Conservation (phyloP, 257 asterid species). For the Avicennia marina region DNA sequence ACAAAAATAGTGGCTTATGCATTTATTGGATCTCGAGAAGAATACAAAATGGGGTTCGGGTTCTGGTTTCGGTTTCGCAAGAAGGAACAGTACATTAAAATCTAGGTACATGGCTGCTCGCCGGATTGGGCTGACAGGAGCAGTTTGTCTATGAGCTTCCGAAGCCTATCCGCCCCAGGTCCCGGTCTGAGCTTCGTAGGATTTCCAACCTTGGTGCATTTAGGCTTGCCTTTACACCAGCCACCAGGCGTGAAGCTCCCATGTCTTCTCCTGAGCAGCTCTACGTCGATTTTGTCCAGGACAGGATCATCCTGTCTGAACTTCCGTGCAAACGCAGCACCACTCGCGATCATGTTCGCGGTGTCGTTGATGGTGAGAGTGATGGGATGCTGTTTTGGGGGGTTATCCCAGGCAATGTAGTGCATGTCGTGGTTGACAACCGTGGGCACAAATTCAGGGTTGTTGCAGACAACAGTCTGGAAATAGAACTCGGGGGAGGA, state of each 20-base stretch:
- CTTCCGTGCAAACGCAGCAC: slow-evolving; percentile 79
- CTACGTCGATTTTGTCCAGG: slow-evolving; percentile 51
- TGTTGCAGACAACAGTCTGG: slow-evolving; percentile 66
- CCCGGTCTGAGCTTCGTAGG: slow-evolving; percentile 50
- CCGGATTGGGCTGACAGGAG: slow-evolving; percentile 17
- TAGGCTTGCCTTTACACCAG: slow-evolving; percentile 61
- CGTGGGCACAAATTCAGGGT: slow-evolving; percentile 47
- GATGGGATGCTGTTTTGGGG: slow-evolving; percentile 79
- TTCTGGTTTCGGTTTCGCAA: no score
- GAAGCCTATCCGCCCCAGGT: slow-evolving; percentile 55
- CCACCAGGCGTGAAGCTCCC: slow-evolving; percentile 74
- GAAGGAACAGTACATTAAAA: slow-evolving; percentile 7
- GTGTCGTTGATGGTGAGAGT: slow-evolving; percentile 48
- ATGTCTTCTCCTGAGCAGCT: slow-evolving; percentile 41
- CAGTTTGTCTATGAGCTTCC: slow-evolving; percentile 34
- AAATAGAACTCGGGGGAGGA: slow-evolving; percentile 84
- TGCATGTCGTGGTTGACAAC: slow-evolving; percentile 80
- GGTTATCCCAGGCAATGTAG: slow-evolving; percentile 69
- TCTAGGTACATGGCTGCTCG: slow-evolving; percentile 45
- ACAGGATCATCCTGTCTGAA: slow-evolving; percentile 42
- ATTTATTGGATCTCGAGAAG: neutral
- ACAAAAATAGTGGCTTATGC: neutral
- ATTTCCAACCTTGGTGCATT: slow-evolving; percentile 55
- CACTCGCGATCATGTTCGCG: slow-evolving; percentile 41
- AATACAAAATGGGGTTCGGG: neutral